A percentile compares a stretch with the other conserved stretches of the same genome.
phyloP scores from a whole-genome alignment of 495 filamentous ascomycete genomes.

The Bryoglossum gracile region DNA sequence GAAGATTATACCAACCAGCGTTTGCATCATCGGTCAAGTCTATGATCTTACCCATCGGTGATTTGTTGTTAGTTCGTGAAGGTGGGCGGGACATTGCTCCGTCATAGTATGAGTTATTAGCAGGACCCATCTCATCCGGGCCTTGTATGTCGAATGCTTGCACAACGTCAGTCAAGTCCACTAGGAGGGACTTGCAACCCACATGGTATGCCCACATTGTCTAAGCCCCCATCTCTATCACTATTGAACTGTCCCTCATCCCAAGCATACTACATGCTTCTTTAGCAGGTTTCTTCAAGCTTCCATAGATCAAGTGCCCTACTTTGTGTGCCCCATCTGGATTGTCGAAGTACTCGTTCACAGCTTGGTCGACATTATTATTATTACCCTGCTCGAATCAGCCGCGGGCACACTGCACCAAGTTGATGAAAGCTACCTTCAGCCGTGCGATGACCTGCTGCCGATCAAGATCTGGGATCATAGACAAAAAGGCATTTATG shows the following conservation, averaged over 20 bases:
- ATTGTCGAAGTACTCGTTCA: slow-evolving; percentile 39
- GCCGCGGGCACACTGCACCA: neutral
- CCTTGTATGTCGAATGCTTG: slow-evolving; percentile 52
- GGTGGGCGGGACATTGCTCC: slow-evolving; percentile 63
- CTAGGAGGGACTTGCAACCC: too few species aligned
- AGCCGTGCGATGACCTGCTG: slow-evolving; percentile 31
- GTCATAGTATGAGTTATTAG: slow-evolving; percentile 31
- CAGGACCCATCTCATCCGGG: slow-evolving; percentile 38
- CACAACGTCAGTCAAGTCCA: slow-evolving; percentile 14
- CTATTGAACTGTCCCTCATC: slow-evolving; percentile 39
- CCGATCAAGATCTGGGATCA: slow-evolving; percentile 27
- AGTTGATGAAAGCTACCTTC: slow-evolving; percentile 27
- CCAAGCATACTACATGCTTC: slow-evolving; percentile 32
- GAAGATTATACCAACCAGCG: slow-evolving; percentile 24
- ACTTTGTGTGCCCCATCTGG: slow-evolving; percentile 29
- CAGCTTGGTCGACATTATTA: slow-evolving; percentile 35
- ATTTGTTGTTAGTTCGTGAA: slow-evolving; percentile 49
- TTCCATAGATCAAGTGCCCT: neutral
- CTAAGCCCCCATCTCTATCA: slow-evolving; percentile 35
- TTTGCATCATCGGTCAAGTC: slow-evolving; percentile 29
- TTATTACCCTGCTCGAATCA: slow-evolving; percentile 30
- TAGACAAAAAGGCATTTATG: slow-evolving; percentile 23
- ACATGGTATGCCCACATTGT: slow-evolving; percentile 28
- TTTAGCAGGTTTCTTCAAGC: neutral
- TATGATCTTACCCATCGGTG: slow-evolving; percentile 35